Conservation (phyloP, 805 yeast genomes). For the Hanseniaspora mollemarum region DNA sequence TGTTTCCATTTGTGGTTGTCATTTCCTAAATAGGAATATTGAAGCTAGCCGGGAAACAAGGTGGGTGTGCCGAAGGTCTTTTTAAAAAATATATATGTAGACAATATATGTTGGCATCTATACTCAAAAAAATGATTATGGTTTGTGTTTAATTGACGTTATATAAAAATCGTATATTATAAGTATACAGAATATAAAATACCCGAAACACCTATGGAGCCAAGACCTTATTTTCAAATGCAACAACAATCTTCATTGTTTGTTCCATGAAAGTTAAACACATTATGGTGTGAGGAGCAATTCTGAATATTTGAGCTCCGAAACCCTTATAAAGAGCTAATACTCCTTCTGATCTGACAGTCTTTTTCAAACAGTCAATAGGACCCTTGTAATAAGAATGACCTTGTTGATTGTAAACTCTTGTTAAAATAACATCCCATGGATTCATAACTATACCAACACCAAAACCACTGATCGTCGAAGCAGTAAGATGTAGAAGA, state of each 20-base stretch:
- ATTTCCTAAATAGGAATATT: too few relatives aligned
- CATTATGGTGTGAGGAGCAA: slow-evolving; percentile 88
- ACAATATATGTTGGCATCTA: too few relatives aligned
- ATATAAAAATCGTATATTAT: too few relatives aligned
- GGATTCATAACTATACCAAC: slow-evolving; percentile 96
- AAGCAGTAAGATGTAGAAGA: slow-evolving; percentile 56
- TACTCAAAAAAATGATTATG: too few relatives aligned
- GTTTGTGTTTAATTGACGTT: too few relatives aligned
- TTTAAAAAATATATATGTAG: too few relatives aligned
- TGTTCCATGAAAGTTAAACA: slow-evolving; percentile 93
- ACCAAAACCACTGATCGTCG: slow-evolving; percentile 76
- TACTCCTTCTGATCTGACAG: slow-evolving; percentile 72
- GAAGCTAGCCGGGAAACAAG: too few relatives aligned
- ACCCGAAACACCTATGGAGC: slow-evolving; percentile 16
- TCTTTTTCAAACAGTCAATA: slow-evolving; percentile 76
- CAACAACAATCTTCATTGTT: slow-evolving; percentile 53
- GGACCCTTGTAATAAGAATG: slow-evolving; percentile 67
- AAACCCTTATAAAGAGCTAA: slow-evolving; percentile 88
- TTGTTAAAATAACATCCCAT: slow-evolving; percentile 87
- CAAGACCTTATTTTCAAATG: slow-evolving; percentile 28
- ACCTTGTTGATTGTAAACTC: slow-evolving; percentile 91
- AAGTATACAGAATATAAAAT: too few relatives aligned
- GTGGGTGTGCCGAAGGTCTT: too few relatives aligned
- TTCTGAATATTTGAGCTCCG: slow-evolving; percentile 80
- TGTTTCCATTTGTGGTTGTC: too few relatives aligned